Conservation (phyloP, 441 rosid species). For the Erysimum pusillum region DNA sequence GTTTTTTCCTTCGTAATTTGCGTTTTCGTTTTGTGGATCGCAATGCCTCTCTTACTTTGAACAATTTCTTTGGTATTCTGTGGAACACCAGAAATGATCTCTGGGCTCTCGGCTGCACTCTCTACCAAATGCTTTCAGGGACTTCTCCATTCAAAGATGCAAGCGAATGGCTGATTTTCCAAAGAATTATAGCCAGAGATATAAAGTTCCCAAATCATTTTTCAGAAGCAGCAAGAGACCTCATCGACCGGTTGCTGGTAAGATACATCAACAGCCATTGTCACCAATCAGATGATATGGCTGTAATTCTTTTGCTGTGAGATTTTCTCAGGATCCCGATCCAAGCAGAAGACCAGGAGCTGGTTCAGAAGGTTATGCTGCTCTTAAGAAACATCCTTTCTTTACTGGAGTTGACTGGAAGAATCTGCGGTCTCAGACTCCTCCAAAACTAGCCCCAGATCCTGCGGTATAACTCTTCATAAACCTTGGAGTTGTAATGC, state of each 20-base stretch:
- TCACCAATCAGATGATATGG: constrained; percentile 16
- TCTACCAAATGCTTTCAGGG: constrained; percentile 99
- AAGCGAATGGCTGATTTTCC: constrained; percentile 99
- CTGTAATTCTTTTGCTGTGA: constrained; percentile 27
- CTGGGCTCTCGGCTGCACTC: constrained; percentile 99
- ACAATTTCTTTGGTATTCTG: constrained; percentile 44
- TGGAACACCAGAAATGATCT: constrained; percentile 84
- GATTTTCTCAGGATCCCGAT: constrained; percentile 73
- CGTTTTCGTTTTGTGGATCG: constrained; percentile 32
- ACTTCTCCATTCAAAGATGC: constrained; percentile 99
- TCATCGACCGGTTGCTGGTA: constrained; percentile 89
- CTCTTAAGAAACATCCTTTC: constrained; percentile 91
- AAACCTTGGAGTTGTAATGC: neutral
- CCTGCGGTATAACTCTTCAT: constrained; percentile 54
- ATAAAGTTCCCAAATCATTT: constrained; percentile 90
- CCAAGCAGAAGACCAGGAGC: constrained; percentile 96
- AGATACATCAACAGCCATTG: constrained; percentile 40
- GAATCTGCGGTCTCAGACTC: constrained; percentile 71
- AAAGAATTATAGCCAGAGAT: constrained; percentile 95
- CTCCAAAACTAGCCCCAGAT: constrained; percentile 89
- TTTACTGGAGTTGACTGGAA: constrained; percentile 90
- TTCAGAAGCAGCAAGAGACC: constrained; percentile 90
- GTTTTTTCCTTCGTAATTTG: constrained; percentile 14
- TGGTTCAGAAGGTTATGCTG: constrained; percentile 84
- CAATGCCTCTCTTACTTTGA: constrained; percentile 46